Base-by-base conservation (phyloP, 768 basidiomycete species). In the Suillus sp. region DNA sequence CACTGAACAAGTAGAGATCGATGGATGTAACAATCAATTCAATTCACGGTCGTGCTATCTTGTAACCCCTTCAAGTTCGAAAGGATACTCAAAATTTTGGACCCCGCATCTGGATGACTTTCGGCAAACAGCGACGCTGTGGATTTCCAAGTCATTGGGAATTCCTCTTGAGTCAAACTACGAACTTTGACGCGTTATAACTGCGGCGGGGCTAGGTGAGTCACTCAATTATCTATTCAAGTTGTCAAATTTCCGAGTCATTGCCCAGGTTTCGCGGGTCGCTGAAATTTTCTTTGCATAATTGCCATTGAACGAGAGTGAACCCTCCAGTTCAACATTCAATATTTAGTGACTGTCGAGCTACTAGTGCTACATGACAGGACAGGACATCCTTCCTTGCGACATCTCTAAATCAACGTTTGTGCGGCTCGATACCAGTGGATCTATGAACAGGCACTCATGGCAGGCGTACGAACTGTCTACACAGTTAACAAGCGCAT, bases 41-140 rank as follows among this genome's bases (percentile, higher is more conserved):
- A 20, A 51, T 51, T 32, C 50, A 51, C 14, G 22, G 14, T 22
- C 43, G 5, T 45, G 6, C 42, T 8, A 48, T 48, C 47, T 48
- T 25, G 13, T 47, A 48, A 6, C 47, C 25, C 47, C 47, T 48
- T 48, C 48, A 14, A n/a, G n/a, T n/a, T n/a, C n/a, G n/a, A 27
- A 50, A 50, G 48, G 42, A 42, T 20, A 20, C 20, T 43, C 50
- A 51, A 51, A 51, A 30, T 4, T 50, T 51, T 30, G 27, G 27
- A 51, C 18, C 50, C 50, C 50, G 50, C 50, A 27, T 51, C 50
- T n/a, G n/a, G 27, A 51, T 9, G 4, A 51, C 18, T 30, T 51
- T 51, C 50, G 50, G 50, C 50, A 51, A 51, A 51, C 27, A 51
- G 50, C 50, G 50, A 51, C 45, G 30, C 30, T 30, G 4, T 30